A percentile compares a stretch with the other conserved stretches of the same genome.
Conservation (phyloP, 2,329 filamentous ascomycete genomes). For the Hypoxylon sp. region DNA sequence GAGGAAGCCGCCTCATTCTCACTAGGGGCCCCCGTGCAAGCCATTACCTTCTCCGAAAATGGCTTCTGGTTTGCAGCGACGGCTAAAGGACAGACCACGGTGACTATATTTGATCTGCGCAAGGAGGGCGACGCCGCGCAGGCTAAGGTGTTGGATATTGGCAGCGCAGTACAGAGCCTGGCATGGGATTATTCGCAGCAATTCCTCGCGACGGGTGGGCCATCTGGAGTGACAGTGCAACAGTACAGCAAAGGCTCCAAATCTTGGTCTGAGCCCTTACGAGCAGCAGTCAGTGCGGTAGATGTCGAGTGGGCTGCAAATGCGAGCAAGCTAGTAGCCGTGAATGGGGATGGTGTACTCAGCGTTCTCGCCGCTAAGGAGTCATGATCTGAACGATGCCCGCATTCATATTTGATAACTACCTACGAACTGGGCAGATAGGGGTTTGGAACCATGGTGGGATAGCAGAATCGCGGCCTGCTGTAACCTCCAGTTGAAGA, state of each 20-base stretch:
- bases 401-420: background rate
- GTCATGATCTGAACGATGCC: constrained; percentile 47
- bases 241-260: constrained; percentile 90
- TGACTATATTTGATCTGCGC: constrained; percentile 91
- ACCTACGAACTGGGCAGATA: constrained; percentile 4
- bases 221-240: constrained; percentile 85
- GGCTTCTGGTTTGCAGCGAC: constrained; percentile 94
- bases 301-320: constrained; percentile 82
- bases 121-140: constrained; percentile 86
- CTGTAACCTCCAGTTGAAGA: background rate
- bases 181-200: constrained; percentile 96
- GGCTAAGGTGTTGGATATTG: constrained; percentile 88
- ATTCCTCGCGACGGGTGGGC: constrained; percentile 85
- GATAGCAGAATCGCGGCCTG: background rate
- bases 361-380: constrained; percentile 72
- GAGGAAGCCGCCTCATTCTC: constrained; percentile 80
- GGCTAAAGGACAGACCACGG: constrained; percentile 79
- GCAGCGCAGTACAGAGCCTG: constrained; percentile 79
- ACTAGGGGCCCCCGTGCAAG: constrained; percentile 76
- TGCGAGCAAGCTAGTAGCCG: constrained; percentile 79
- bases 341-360: constrained; percentile 81
- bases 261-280: constrained; percentile 87
- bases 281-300: constrained; percentile 78
- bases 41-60: constrained; percentile 92
- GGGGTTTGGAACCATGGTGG: constrained; percentile 1